These are phyloP conservation scores for Lactarius evosmus DNA, from an alignment of 768 basidiomycete genomes.

Conservation along the genomic window DNA sequence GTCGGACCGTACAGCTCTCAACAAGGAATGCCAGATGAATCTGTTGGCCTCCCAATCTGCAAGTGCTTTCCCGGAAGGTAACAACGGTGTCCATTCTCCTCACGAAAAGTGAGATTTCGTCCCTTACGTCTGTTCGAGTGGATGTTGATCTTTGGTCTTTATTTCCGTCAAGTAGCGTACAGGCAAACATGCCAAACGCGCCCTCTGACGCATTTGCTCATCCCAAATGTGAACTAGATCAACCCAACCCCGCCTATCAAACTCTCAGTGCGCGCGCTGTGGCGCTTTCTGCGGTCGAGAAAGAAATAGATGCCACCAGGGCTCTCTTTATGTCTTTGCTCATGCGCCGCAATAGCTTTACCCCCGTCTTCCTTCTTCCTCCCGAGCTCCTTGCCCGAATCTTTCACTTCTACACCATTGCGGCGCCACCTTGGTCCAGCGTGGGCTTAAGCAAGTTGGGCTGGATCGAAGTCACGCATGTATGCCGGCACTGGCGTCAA, in stretches of 20 bases:
- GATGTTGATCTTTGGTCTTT: not conserved
- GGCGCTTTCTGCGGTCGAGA: constrained; percentile 1
- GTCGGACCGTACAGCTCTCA: too few species aligned
- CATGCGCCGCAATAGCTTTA: constrained; percentile 13
- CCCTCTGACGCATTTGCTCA: not conserved
- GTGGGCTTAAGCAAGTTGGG: not conserved
- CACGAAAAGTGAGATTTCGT: constrained; percentile 4
- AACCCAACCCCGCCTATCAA: not conserved
- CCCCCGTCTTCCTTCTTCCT: constrained; percentile 11
- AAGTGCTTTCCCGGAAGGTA: not conserved
- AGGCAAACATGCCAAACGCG: not conserved
- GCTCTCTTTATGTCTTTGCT: not conserved
- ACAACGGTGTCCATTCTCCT: not conserved
- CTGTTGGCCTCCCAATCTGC: not conserved
- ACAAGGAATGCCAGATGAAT: too few species aligned
- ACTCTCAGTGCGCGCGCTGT: not conserved
- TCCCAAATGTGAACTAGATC: not conserved
- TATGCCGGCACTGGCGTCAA: constrained; percentile 23
- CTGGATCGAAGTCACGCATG: constrained; percentile 22
- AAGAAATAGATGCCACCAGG: constrained; percentile 6
- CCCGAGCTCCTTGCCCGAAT: constrained; percentile 21
- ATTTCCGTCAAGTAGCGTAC: not conserved
- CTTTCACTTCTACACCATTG: constrained; percentile 3
- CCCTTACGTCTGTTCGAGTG: not conserved
- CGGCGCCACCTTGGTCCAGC: constrained; percentile 1